Evolutionary conservation across 1,284 basidiomycete species (phyloP), one percentile per base, ranked within the genome.

Genomic region (Melampsora americana): DNA sequence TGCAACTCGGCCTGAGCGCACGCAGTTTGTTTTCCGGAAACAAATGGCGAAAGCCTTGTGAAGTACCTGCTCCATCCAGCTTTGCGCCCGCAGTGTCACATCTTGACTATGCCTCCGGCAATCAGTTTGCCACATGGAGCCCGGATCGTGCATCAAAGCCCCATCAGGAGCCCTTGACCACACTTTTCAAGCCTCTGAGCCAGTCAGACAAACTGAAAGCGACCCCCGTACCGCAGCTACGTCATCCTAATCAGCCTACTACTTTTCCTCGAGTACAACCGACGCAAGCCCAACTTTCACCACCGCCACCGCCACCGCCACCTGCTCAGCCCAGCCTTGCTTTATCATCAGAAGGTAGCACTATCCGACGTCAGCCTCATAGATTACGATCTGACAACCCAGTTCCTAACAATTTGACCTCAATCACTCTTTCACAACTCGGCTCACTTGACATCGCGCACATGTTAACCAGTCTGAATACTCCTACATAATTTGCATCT

Each of bases 371-470:
- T 39, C 44, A 18, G 28, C 62, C 30, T 1, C n/a, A 39, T 28
- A 46, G 18, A 53, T 44, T 44, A 5, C 18, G 50, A 5, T 53
- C 18, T 53, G 50, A 53, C 23, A 23, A 23, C 4, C 23, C 50
- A 53, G 23, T 23, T 5, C 5, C 18, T 2, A 53, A 53, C 14
- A 72, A 72, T 35, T 74, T 74, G 28, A 66, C 61, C 26, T 74
- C 64, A 26, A 73, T 73, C 62, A 73, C 70, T 44, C 32, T 73
- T 42, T 73, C 70, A 26, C 70, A 73, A 66, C 53, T 73, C 16
- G 70, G 70, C 23, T 73, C 70, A 59, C 35, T 66, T 7, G 70
- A 73, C 30, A 73, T 73, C 26, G 70, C 62, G 4, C 62, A 73
- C 9, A n/a, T 73, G 39, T 39, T 73, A n/a, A 65, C 23, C n/a